Evolutionary conservation across 306 rosid species (phyloP), one percentile per base, ranked within the genome.

Genomic region (Acacia confusa): DNA sequence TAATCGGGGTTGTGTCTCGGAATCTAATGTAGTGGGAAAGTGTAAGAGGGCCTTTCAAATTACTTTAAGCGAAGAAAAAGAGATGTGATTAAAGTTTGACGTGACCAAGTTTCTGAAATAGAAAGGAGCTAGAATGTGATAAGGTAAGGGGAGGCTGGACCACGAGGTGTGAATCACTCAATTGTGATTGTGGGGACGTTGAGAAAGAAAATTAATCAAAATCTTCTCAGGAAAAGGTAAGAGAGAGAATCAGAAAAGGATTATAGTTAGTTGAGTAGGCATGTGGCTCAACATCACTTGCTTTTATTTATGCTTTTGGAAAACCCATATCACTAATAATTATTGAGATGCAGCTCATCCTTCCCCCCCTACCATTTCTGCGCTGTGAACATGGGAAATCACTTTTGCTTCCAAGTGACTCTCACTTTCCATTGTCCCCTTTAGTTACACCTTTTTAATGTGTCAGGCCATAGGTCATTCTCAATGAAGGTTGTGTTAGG

Each of bases 211-310:
- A 52, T 17, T 20, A 70, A 57, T 52, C 13, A 22, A 57, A 57
- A 7, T 8, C 22, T 12, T 12, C 9, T 28, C 2, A 19, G 32
- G 9, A 48, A 22, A 69, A 45, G 50, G 8, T 10, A 0, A 38
- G 70, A 65, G 70, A 32, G 68, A 27, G 17, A 27, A 24, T 22
- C 16, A 53, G 9, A 68, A 81, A 52, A 80, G 60, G 82, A 57
- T 85, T 75, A 86, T 82, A 88, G 90, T 77, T 87, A 78, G 90
- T 88, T 87, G 87, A 88, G 72, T 48, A 86, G 53, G 89, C 98
- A 93, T 93, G 97, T 96, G 98, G 89, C 70, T 80, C 95, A 91
- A 88, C 92, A 34, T 94, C 97, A 87, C 55, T 76, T 68, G 84
- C 91, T 89, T 89, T 50, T 90, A 76, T 88, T 50, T 90, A 71